Evolutionary conservation across 2,329 filamentous ascomycete species (phyloP), one percentile per base, ranked within the genome.

Genomic region (Phyllosticta capitalensis): DNA sequence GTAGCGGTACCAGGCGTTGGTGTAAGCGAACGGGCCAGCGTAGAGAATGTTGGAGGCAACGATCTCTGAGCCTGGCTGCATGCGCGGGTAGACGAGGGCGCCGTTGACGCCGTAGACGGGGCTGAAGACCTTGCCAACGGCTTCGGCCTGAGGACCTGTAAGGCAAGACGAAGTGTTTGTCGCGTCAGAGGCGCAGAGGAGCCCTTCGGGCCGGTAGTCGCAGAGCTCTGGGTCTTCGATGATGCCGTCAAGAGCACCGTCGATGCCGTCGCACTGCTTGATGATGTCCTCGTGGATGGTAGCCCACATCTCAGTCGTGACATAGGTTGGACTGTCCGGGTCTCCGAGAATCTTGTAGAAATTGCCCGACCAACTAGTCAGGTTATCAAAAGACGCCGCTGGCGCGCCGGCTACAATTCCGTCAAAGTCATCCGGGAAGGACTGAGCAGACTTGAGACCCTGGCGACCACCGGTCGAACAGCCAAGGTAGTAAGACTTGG

Each of bases 261-360:
- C 80, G 6, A 79, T 67, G 2, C 65, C 64, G 63, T 82, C 79
- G 65, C 80, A 82, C 65, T 81, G 78, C 12, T 71, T 69, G 30
- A 81, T 62, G 38, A 79, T 69, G 54, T 76, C 74, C 17, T 68
- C 62, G 59, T 78, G 73, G 19, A 79, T 75, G 0, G 70, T 66
- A 12, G 67, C 63, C 78, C 77, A 80, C 30, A 75, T 61, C 14
- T 66, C 61, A 33, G 62, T 19, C 0, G 72, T 70, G 24, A 79
- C 68, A 63, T 76, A 79, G 5, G 64, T 75, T 59, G 63, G 67
- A 45, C 75, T 73, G n/a, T 62, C 65, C 17, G 61, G 49, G 0
- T 64, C 38, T 1, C 68, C 67, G 10, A 67, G 68, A 38, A 69
- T 66, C 7, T 67, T 67, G 58, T 66, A 69, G 61, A 71, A 72